Base-by-base conservation (phyloP, 2,329 filamentous ascomycete genomes). In the Fusarium sp. region DNA sequence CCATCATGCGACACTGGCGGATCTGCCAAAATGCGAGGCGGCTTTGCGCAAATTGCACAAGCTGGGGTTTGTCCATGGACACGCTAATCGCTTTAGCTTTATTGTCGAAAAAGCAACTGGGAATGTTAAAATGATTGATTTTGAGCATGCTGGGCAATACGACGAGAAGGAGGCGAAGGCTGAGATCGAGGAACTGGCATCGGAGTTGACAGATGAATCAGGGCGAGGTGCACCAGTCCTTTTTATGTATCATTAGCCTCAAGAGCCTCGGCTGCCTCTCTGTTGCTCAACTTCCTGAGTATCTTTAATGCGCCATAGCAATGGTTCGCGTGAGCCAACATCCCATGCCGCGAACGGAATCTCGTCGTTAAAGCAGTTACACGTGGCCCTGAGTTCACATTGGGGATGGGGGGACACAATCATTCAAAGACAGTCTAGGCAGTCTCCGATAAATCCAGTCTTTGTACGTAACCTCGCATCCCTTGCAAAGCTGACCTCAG, bases 241-340 rank as follows among this genome's bases (percentile, higher is more conserved):
- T 7, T 51, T 25, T 1, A 2, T 25, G 18, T 51, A 51, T 51
- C 11, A 12, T 15, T 49, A 49, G 46, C 41, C 41, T 42, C 41
- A 6, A 42, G n/a, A 25, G n/a, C n/a, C 5, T 25, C 41, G 4
- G 10, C 41, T 42, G 41, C 41, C 41, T 42, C 3, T 0, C 0
- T 5, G 16, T 42, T 11, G 41, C 0, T 42, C 15, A 42, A 18
- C 2, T 25, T 19, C 48, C 18, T 51, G 1, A 51, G 18, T 21
- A 51, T 3, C n/a, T 51, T 33, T 4, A 2, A 16, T 23, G 48
- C 31, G 1, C 31, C n/a, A 16, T 37, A 51, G n/a, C 48, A 51
- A 2, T 51, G 3, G 0, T 9, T 0, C 0, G 48, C 48, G 9
- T 51, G 48, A 1, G 7, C 3, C 2, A 51, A 2, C n/a, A 51